phyloP scores from a whole-genome alignment of 2,329 filamentous ascomycete genomes.

The Trichophyton rubrum region DNA sequence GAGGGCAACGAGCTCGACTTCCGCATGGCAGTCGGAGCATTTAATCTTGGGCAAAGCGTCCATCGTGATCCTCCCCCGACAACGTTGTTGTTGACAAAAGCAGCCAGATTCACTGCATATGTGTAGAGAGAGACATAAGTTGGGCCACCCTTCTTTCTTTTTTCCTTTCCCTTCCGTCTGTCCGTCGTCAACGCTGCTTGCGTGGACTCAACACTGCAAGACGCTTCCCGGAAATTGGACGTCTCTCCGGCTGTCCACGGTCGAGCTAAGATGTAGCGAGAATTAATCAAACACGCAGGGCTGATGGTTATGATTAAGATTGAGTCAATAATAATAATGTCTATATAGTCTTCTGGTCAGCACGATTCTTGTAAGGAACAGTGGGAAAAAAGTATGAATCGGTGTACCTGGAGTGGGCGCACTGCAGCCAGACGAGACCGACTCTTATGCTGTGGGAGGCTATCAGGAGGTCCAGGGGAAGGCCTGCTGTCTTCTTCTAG shows the following conservation, averaged over 20 bases:
- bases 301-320: background rate
- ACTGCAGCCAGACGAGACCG: constrained; percentile 1
- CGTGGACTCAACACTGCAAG: background rate
- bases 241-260: background rate
- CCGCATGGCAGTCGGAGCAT: constrained; percentile 64
- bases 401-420: background rate
- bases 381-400: background rate
- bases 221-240: background rate
- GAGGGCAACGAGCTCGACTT: constrained; percentile 76
- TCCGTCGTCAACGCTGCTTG: background rate
- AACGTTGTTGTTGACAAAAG: background rate
- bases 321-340: background rate
- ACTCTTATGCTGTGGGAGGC: constrained; percentile 2
- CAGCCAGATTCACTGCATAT: background rate
- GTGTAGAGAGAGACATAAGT: background rate
- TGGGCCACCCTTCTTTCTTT: background rate
- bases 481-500: background rate
- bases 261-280: background rate
- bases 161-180: background rate
- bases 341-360: background rate
- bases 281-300: background rate
- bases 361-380: background rate
- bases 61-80: background rate
- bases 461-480: background rate
- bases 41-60: constrained; percentile 71